Conservation (phyloP, 2,329 filamentous ascomycete species). For the Fusarium temperatum region DNA sequence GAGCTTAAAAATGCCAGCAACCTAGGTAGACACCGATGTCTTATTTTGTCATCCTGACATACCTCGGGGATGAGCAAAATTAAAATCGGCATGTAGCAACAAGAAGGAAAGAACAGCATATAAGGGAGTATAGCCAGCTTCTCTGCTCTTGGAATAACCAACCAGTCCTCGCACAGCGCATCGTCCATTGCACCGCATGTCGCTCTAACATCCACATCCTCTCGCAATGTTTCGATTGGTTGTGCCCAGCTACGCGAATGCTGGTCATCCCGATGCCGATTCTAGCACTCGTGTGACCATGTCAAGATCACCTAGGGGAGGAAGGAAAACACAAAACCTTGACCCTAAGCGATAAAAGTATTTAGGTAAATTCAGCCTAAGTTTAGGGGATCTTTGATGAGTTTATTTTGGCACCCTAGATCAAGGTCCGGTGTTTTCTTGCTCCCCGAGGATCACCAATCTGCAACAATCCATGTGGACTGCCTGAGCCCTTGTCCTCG, state of each 20-base stretch:
- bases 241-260: neutral
- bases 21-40: neutral
- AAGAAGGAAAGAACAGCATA: neutral
- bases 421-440: too few relatives aligned
- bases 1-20: neutral
- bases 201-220: neutral
- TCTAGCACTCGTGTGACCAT: constrained; percentile 21
- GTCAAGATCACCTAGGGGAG: constrained; percentile 15
- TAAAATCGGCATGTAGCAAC: neutral
- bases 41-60: neutral
- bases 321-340: too few relatives aligned
- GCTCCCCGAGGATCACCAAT: neutral
- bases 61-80: neutral
- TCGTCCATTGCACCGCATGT: neutral
- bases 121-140: too few relatives aligned
- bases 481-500: constrained; percentile 15
- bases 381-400: too few relatives aligned
- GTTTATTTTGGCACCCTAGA: too few relatives aligned
- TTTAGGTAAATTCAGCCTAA: too few relatives aligned
- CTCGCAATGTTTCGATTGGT: neutral
- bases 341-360: too few relatives aligned
- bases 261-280: constrained; percentile 16
- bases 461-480: constrained; percentile 19
- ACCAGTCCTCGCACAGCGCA: neutral
- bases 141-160: neutral